Percentiles rank a stretch among this genome's conserved stretches.
Evolutionary conservation across 2,329 filamentous ascomycete species (phyloP).

Genomic region (Scedosporium boydii): DNA sequence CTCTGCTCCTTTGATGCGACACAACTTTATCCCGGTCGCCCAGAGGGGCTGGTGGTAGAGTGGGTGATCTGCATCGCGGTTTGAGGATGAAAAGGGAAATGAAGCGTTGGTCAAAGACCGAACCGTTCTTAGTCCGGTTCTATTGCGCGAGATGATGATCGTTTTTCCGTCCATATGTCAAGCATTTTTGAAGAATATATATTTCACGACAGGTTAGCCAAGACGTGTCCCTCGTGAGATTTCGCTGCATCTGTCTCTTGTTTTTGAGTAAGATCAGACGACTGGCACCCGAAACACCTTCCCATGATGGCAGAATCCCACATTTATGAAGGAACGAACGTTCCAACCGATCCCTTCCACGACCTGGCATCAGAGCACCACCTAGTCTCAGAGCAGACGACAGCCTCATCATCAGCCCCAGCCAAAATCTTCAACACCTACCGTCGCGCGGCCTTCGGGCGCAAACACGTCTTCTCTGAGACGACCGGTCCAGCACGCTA

Average conservation of each 20-base stretch:
- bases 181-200: not conserved
- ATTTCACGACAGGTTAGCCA: not conserved
- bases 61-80: too few relatives aligned
- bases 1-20: not conserved
- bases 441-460: constrained; percentile 7
- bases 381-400: not conserved
- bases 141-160: too few relatives aligned
- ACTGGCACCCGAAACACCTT: not conserved
- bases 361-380: not conserved
- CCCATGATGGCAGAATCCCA: not conserved
- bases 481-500: constrained; percentile 7
- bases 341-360: not conserved
- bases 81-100: too few relatives aligned
- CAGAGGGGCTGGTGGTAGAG: not conserved
- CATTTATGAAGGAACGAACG: not conserved
- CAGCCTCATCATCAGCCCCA: not conserved
- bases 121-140: too few relatives aligned
- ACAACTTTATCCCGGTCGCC: not conserved
- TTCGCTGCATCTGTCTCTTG: not conserved
- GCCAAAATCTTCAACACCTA: constrained; percentile 9
- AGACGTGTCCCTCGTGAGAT: not conserved
- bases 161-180: not conserved
- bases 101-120: too few relatives aligned
- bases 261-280: not conserved
- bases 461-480: constrained; percentile 10